Evolutionary conservation across 169 alveolate species (phyloP).

Genomic region (Eimeria sp.): DNA sequence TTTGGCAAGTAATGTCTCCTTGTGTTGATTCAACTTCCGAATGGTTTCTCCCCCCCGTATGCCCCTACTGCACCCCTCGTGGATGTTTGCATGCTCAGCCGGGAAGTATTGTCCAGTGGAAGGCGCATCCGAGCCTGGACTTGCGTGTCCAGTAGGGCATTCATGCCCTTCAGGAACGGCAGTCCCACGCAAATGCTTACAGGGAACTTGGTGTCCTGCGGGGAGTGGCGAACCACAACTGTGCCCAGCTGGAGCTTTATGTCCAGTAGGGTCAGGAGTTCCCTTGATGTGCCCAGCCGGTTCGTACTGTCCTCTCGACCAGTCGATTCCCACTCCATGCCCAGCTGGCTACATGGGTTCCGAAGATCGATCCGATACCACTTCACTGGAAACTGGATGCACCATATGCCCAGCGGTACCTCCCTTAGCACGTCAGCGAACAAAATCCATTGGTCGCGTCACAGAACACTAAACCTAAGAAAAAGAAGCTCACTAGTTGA

Average conservation of each 20-base stretch:
- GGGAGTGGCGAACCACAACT: conserved; percentile 65
- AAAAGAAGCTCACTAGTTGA: neutral
- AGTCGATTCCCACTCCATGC: conserved; percentile 41
- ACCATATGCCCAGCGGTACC: conserved; percentile 62
- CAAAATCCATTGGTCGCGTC: neutral
- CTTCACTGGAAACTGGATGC: conserved; percentile 54
- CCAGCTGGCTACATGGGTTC: conserved; percentile 74
- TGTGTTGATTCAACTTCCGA: no score
- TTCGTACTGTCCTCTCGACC: conserved; percentile 87
- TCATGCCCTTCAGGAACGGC: conserved; percentile 64
- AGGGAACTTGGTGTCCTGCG: conserved; percentile 87
- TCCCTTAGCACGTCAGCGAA: neutral
- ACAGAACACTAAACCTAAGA: neutral
- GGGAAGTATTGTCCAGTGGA: conserved; percentile 51
- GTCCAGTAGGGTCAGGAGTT: conserved; percentile 78
- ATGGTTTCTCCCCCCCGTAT: no score
- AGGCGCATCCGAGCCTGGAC: conserved; percentile 52
- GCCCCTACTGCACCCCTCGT: neutral
- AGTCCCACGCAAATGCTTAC: conserved; percentile 83
- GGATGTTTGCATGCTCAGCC: conserved; percentile 15
- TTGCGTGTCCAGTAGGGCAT: conserved; percentile 43
- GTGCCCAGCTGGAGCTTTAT: conserved; percentile 88
- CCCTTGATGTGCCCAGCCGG: conserved; percentile 83
- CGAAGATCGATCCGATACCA: conserved; percentile 51
- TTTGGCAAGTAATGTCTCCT: neutral